Evolutionary conservation across 176 grass and related monocot species (phyloP), one percentile per base, ranked within the genome.

Genomic region (Alopecurus myosuroides): DNA sequence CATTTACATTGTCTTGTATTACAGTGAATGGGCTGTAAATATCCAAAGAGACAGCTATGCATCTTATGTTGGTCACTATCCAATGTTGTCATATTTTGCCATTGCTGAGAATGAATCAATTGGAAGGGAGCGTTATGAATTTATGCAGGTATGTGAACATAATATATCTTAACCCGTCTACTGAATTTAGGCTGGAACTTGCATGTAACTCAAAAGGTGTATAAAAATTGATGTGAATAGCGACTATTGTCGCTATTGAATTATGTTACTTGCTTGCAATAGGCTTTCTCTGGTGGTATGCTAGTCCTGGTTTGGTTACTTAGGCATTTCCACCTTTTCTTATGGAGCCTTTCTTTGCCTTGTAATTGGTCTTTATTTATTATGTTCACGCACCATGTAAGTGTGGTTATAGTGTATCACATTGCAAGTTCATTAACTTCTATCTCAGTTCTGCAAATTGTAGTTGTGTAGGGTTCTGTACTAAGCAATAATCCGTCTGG

Each of bases 1-100:
- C 14, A 29, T 79, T 62, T 11, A 37, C 63, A 66, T 73, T 56
- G 42, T 64, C 20, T 46, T 81, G 63, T 48, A 34, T 41, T 92
- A 11, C 88, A 97, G 95, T 97, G 92, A 97, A 88, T 97, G 95
- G 95, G 95, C 95, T 22, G 90, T 97, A 22, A 97, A 97, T 75
- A 97, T 92, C 63, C 92, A 94, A 70, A 87, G 95, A 42, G 95
- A 97, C 65, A 94, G 92, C 69, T 94, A 97, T 79, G 90, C 95
- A 73, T 97, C 95, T 25, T 97, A 92, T 74, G 92, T 97, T 57
- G 95, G 92, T 45, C 95, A 92, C 74, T 94, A 92, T 82, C 95
- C 95, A n/a, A 86, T 97, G 84, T 60, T 97, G 78, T 86, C 92
- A 53, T 97, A 94, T 51, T 92, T 97, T 85, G 62, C 95, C 52